These are phyloP conservation scores for Coffea eugenioides DNA, from an alignment of 257 asterid species.

Conservation along the genomic window DNA sequence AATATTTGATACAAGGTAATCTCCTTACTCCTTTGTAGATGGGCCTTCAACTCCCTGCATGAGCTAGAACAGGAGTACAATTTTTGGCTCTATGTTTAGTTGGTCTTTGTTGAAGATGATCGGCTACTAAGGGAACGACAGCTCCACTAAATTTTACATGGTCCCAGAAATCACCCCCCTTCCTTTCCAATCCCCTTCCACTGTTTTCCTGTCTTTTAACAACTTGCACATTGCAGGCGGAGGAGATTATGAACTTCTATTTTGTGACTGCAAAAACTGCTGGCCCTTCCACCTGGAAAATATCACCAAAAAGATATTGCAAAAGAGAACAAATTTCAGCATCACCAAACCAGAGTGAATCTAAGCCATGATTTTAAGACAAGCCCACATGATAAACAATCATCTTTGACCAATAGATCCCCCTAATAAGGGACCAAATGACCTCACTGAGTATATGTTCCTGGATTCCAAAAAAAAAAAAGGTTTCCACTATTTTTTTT, in stretches of 20 bases:
- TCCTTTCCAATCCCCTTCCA: background rate
- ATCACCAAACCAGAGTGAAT: background rate
- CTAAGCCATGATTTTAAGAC: background rate
- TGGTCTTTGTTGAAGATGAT: too few relatives aligned
- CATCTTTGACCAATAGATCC: slow-evolving; percentile 5
- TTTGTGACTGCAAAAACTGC: slow-evolving; percentile 72
- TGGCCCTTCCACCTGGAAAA: slow-evolving; percentile 88
- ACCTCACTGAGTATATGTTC: background rate
- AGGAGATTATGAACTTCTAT: slow-evolving; percentile 26
- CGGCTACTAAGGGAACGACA: slow-evolving; percentile 1
- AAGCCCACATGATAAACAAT: background rate
- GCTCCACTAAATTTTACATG: slow-evolving; percentile 49
- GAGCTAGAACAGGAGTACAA: too few relatives aligned
- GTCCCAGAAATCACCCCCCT: slow-evolving; percentile 24
- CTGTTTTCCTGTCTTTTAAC: background rate
- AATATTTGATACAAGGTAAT: too few relatives aligned
- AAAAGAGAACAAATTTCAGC: slow-evolving; percentile 1
- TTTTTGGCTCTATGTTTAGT: too few relatives aligned
- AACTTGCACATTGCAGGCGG: background rate
- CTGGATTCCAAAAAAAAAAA: background rate
- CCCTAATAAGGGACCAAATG: slow-evolving; percentile 1
- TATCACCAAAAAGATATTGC: slow-evolving; percentile 19
- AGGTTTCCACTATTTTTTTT: background rate
- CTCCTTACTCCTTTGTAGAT: too few relatives aligned
- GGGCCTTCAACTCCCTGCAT: too few relatives aligned